phyloP scores from a whole-genome alignment of 495 filamentous ascomycete species.

The Neurospora sp. region DNA sequence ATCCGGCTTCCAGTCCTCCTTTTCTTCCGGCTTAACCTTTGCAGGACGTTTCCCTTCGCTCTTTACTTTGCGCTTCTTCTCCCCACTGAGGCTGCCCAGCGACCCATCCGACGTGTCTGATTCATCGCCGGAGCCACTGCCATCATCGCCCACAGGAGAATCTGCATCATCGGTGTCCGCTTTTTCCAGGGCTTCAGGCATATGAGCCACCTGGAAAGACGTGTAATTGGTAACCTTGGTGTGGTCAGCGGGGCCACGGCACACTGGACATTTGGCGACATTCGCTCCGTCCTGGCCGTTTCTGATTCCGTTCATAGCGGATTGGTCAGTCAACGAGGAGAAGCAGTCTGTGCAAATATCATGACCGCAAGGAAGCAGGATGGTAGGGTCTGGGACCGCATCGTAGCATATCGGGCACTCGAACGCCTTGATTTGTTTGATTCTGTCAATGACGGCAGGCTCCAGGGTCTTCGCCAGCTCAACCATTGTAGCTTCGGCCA shows the following conservation, averaged over 20 bases:
- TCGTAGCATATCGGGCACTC: slow-evolving; percentile 79
- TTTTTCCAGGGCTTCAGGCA: slow-evolving; percentile 31
- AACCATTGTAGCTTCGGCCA: slow-evolving; percentile 47
- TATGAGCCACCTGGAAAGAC: slow-evolving; percentile 68
- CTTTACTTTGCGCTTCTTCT: slow-evolving; percentile 18
- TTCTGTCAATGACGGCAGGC: slow-evolving; percentile 50
- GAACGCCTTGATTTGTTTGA: slow-evolving; percentile 50
- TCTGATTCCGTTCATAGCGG: slow-evolving; percentile 35
- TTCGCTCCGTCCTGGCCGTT: slow-evolving; percentile 48
- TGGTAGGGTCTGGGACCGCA: slow-evolving; percentile 59
- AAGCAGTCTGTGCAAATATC: slow-evolving; percentile 73
- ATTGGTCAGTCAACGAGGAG: slow-evolving; percentile 53
- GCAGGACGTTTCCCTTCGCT: slow-evolving; percentile 5
- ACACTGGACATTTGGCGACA: slow-evolving; percentile 61
- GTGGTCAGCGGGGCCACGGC: slow-evolving; percentile 51
- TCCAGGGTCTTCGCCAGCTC: slow-evolving; percentile 55
- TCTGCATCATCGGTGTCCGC: slow-evolving; percentile 24
- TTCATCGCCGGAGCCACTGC: slow-evolving; percentile 20
- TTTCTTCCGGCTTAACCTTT: slow-evolving; percentile 11
- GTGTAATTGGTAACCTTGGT: slow-evolving; percentile 61
- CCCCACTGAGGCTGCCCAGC: slow-evolving; percentile 38
- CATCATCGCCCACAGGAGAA: slow-evolving; percentile 29
- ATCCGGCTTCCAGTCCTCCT: neutral
- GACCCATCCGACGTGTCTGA: slow-evolving; percentile 1
- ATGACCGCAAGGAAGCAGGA: slow-evolving; percentile 83